phyloP scores from a whole-genome alignment of 345 rosid species.

The Murraya paniculata region DNA sequence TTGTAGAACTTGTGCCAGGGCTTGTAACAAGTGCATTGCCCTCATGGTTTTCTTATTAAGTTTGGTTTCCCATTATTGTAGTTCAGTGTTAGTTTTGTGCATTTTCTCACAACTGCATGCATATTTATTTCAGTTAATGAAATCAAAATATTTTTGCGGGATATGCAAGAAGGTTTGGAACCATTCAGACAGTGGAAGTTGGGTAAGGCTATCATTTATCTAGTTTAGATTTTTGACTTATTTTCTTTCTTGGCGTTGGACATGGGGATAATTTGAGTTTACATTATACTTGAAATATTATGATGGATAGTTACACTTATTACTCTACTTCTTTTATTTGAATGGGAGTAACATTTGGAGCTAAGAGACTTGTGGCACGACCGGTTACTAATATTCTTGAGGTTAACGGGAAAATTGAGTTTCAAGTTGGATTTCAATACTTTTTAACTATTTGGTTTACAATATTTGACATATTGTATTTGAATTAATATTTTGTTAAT shows the following conservation, averaged over 20 bases:
- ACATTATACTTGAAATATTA: too few species aligned
- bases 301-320: too few species aligned
- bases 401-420: too few species aligned
- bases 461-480: too few species aligned
- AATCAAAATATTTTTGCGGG: slow-evolving; percentile 78
- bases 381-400: too few species aligned
- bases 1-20: slow-evolving; percentile 83
- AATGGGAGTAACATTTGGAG: too few species aligned
- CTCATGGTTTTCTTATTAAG: slow-evolving; percentile 5
- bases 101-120: slow-evolving; percentile 11
- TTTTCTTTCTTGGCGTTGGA: background rate
- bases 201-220: slow-evolving; percentile 49
- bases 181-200: slow-evolving; percentile 73
- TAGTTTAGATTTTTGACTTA: slow-evolving; percentile 12
- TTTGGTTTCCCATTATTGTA: background rate
- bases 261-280: background rate
- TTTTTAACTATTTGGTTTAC: too few species aligned
- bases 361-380: too few species aligned
- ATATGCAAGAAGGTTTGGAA: slow-evolving; percentile 82
- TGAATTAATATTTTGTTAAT: too few species aligned
- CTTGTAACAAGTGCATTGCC: slow-evolving; percentile 25
- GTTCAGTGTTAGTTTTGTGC: background rate
- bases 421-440: too few species aligned
- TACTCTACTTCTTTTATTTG: too few species aligned
- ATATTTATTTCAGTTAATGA: slow-evolving; percentile 56